Percentiles rank a stretch among this genome's conserved stretches.
phyloP scores from a whole-genome alignment of 2,329 filamentous ascomycete genomes.

The Venturia aucupariae region DNA sequence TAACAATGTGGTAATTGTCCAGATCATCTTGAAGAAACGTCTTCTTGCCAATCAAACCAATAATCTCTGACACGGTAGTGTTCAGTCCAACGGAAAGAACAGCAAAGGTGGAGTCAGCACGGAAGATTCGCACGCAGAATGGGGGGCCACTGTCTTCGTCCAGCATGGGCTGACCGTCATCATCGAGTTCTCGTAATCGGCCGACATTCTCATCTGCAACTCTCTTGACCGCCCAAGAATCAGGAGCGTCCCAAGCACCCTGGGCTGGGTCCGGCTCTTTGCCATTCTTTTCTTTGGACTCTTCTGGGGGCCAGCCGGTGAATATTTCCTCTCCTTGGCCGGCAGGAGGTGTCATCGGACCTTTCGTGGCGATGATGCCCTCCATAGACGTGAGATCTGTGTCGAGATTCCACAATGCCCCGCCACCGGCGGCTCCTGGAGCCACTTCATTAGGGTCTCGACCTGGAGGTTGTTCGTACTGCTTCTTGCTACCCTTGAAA shows the following conservation, averaged over 20 bases:
- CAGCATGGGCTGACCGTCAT: constrained; percentile 55
- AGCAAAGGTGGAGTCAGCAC: constrained; percentile 86
- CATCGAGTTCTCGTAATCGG: constrained; percentile 55
- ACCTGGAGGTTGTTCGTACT: constrained; percentile 22
- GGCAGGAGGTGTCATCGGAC: constrained; percentile 59
- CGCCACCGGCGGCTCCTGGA: constrained; percentile 38
- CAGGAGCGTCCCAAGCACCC: constrained; percentile 81
- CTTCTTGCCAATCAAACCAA: constrained; percentile 87
- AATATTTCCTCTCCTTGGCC: constrained; percentile 24
- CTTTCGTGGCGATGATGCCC: constrained; percentile 62
- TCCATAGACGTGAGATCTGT: constrained; percentile 87
- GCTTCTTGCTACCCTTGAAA: constrained; percentile 38
- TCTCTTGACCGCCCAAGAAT: constrained; percentile 89
- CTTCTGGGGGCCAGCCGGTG: constrained; percentile 16
- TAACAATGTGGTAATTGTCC: constrained; percentile 90
- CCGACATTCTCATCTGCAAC: constrained; percentile 54
- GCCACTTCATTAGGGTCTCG: constrained; percentile 38
- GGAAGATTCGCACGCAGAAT: constrained; percentile 93
- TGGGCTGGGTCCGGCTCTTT: constrained; percentile 28
- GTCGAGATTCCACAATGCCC: constrained; percentile 67
- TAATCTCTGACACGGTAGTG: constrained; percentile 76
- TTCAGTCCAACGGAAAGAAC: constrained; percentile 79
- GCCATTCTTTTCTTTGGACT: constrained; percentile 20
- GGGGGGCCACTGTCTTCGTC: constrained; percentile 65
- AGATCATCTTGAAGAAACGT: constrained; percentile 83